Conservation (phyloP, 1,139 yeast species). For the Kodamaea anthophila region DNA sequence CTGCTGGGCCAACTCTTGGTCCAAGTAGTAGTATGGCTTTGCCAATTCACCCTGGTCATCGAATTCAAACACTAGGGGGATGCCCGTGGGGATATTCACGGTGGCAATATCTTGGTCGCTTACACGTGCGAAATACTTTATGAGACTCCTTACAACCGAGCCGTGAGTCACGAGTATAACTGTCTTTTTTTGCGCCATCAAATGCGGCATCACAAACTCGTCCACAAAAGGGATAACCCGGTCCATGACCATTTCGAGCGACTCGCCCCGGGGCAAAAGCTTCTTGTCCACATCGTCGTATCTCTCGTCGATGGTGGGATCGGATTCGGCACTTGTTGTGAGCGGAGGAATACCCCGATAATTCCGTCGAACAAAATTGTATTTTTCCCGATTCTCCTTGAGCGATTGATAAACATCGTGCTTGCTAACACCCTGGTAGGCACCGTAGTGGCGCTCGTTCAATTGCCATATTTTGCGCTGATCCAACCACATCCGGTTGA, state of each 20-base stretch:
- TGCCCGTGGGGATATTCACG: constrained; percentile 72
- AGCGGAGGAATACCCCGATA: constrained; percentile 66
- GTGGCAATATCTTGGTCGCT: constrained; percentile 58
- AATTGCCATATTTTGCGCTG: constrained; percentile 58
- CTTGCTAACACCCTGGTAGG: constrained; percentile 65
- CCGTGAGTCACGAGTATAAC: constrained; percentile 73
- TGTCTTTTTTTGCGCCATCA: constrained; percentile 33
- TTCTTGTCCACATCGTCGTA: constrained; percentile 25
- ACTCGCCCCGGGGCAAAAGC: constrained; percentile 55
- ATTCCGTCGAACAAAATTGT: constrained; percentile 62
- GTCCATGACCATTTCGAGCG: constrained; percentile 58
- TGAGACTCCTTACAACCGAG: constrained; percentile 61
- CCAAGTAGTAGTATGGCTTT: constrained; percentile 51
- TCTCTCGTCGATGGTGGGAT: constrained; percentile 41
- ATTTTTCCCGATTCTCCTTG: constrained; percentile 54
- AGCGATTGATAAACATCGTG: constrained; percentile 44
- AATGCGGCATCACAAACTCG: constrained; percentile 31
- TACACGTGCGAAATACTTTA: constrained; percentile 52
- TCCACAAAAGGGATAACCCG: constrained; percentile 53
- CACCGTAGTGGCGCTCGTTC: constrained; percentile 77
- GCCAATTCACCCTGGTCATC: constrained; percentile 38
- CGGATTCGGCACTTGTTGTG: constrained; percentile 17
- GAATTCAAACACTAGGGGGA: constrained; percentile 59
- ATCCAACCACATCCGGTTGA: constrained; percentile 43
- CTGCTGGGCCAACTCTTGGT: constrained; percentile 59